Evolutionary conservation across 2,329 filamentous ascomycete species (phyloP), one percentile per base, ranked within the genome.

Genomic region (Hypoxylon sp.): DNA sequence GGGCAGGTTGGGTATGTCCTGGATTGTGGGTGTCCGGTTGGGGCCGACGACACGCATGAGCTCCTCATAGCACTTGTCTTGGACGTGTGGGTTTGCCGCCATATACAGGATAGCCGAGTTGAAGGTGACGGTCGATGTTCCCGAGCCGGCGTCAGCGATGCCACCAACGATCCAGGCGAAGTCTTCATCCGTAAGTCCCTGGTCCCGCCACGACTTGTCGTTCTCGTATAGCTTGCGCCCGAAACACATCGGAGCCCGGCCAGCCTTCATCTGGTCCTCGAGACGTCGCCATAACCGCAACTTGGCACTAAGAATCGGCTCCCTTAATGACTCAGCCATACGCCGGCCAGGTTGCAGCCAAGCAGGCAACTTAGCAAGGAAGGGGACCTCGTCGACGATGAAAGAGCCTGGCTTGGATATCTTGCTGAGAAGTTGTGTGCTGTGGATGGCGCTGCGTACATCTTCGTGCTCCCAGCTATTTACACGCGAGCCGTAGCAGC

Each of bases 41-140:
- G 68, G 51, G 2, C 81, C 81, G 10, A 82, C 63, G 1, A 83
- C 79, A 1, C 74, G 76, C 65, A 82, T 79, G 20, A 84, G 76
- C 64, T 84, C 82, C 5, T 79, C 78, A 33, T 85, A 81, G 84
- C 84, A 25, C 77, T 78, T 33, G 1, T 68, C 54, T n/a, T 85
- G 80, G 0, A 79, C 78, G 1, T 37, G 42, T 30, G 62, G 67
- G 20, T 61, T 46, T 14, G 71, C 68, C 0, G 70, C 68, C n/a
- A 76, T 62, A 50, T 76, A 65, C 8, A 77, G 68, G 0, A 77
- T 13, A 17, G 74, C 61, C 46, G 61, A 73, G 49, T 81, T 78
- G n/a, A 82, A 72, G 3, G 77, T 78, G 1, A 77, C 78, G 8
- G 79, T 75, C 1, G 81, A 80, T 0, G 80, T 83, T 54, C 80